Evolutionary conservation across 345 rosid genomes (phyloP).

Genomic region (Citrus reticulata): DNA sequence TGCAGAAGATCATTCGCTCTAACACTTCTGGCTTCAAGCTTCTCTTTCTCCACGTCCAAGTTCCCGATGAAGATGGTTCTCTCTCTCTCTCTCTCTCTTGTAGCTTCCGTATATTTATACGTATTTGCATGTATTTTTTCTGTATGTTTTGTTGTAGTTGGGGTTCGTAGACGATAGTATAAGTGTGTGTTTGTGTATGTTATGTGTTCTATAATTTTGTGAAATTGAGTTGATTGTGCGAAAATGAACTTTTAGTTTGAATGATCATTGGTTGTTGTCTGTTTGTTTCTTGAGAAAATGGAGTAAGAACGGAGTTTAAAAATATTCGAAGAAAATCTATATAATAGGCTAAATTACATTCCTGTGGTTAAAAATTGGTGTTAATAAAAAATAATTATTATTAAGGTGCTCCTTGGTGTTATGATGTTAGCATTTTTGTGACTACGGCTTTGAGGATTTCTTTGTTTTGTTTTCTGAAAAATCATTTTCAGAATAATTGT

Average conservation of each 20-base stretch:
- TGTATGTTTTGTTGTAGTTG: neutral
- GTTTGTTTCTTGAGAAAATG: neutral
- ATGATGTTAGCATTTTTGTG: neutral
- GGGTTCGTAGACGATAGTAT: neutral
- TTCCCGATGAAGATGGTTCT: constrained; percentile 91
- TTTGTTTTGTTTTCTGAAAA: neutral
- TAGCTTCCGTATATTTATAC: neutral
- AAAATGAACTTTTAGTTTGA: neutral
- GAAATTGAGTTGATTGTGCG: neutral
- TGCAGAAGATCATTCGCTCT: constrained; percentile 77
- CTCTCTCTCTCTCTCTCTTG: constrained; percentile 15
- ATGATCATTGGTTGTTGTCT: neutral
- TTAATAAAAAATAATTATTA: neutral
- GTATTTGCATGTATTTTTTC: neutral
- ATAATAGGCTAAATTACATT: neutral
- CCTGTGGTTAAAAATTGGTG: neutral
- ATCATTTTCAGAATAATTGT: neutral
- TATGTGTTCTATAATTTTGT: neutral
- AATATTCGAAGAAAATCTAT: neutral
- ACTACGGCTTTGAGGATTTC: neutral
- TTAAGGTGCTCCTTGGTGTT: neutral
- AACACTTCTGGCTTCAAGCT: constrained; percentile 76
- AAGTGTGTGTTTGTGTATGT: neutral
- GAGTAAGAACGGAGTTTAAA: neutral
- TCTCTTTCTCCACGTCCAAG: constrained; percentile 94